Conservation (phyloP, 805 yeast species). For the Sugiyamaella qingdaonensis region DNA sequence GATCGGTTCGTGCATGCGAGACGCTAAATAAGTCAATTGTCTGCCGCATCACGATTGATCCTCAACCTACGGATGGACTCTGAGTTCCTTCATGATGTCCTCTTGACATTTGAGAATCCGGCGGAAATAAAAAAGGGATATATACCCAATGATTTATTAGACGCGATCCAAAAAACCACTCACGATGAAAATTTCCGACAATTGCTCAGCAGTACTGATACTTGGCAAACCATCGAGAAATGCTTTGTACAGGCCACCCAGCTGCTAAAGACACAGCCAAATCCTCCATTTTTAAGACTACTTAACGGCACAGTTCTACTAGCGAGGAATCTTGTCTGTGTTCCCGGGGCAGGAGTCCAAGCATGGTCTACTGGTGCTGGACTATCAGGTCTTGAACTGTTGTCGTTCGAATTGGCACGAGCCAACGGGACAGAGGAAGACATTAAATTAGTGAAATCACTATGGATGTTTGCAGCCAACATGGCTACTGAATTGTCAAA, state of each 20-base stretch:
- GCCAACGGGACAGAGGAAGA: conserved; percentile 2
- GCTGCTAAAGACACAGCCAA: neutral
- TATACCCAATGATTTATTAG: neutral
- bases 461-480: conserved; percentile 12
- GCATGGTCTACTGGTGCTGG: conserved; percentile 26
- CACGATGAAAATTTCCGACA: neutral
- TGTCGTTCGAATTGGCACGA: neutral
- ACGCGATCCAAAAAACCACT: neutral
- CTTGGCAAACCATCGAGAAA: neutral
- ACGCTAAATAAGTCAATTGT: too few relatives aligned
- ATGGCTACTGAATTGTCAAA: conserved; percentile 5
- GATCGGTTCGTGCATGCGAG: too few relatives aligned
- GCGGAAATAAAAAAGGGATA: neutral
- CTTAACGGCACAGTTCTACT: conserved; percentile 41
- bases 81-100: conserved; percentile 18
- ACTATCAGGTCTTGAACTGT: neutral
- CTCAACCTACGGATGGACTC: too few relatives aligned
- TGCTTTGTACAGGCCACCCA: neutral
- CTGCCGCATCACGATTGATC: too few relatives aligned
- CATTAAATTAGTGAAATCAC: conserved; percentile 5
- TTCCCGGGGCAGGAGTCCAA: conserved; percentile 27
- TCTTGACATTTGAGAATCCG: neutral
- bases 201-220: neutral
- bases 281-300: neutral
- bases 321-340: conserved; percentile 44